Evolutionary conservation across 768 basidiomycete genomes (phyloP).

Genomic region (Psilocybe azurescens): DNA sequence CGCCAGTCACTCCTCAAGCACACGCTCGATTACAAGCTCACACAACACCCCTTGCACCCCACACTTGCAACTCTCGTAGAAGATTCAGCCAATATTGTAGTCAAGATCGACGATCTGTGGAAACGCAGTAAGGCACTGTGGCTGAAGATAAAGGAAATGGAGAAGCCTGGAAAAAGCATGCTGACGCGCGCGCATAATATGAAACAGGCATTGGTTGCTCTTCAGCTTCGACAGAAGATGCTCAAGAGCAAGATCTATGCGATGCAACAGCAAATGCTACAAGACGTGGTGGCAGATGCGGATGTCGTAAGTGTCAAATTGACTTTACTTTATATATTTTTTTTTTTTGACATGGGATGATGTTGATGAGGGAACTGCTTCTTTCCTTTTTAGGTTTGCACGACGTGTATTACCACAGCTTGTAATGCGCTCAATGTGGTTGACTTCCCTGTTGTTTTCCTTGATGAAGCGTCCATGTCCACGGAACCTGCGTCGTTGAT

Average conservation of each 20-base stretch:
- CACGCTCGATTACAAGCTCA: slow-evolving; percentile 64
- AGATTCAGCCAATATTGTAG: slow-evolving; percentile 33
- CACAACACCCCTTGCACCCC: slow-evolving; percentile 19
- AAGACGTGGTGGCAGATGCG: slow-evolving; percentile 62
- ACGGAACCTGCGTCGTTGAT: slow-evolving; percentile 93
- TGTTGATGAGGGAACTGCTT: neutral
- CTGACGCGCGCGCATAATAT: slow-evolving; percentile 35
- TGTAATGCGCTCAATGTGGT: slow-evolving; percentile 65
- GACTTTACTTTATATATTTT: no score
- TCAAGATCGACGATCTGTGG: slow-evolving; percentile 21
- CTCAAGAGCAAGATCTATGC: slow-evolving; percentile 54
- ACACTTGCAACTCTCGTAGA: slow-evolving; percentile 48
- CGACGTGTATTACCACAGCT: slow-evolving; percentile 85
- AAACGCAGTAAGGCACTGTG: slow-evolving; percentile 22
- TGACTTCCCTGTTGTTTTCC: slow-evolving; percentile 92
- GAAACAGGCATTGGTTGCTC: slow-evolving; percentile 32
- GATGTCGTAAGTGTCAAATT: slow-evolving; percentile 67
- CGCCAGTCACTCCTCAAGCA: slow-evolving; percentile 57
- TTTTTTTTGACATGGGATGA: slow-evolving; percentile 1
- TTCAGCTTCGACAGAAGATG: slow-evolving; percentile 30
- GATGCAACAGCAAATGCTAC: slow-evolving; percentile 65
- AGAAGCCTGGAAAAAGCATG: slow-evolving; percentile 13
- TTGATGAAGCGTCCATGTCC: slow-evolving; percentile 97
- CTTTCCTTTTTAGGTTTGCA: slow-evolving; percentile 68
- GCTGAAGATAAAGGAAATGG: slow-evolving; percentile 21